Base-by-base conservation (phyloP, 2,329 filamentous ascomycete genomes). In the Paraphaeosphaeria sporulosa region DNA sequence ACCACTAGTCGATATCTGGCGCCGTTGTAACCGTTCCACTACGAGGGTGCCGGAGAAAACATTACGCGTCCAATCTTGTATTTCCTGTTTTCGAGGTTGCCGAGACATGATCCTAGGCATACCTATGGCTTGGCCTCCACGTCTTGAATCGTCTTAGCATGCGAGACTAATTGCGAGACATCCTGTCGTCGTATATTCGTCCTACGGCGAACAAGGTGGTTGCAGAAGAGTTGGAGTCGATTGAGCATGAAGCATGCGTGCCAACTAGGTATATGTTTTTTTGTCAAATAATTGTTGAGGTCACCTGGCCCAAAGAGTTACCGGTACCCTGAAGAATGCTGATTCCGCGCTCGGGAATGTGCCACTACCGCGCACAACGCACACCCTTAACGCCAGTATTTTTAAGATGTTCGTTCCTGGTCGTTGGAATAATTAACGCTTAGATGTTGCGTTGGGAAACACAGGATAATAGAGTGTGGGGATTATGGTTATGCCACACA, bases 11-110 rank as follows among this genome's bases (percentile, higher is more conserved):
- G 19, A 2, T 54, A 32, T n/a, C 8, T 38, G 38, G 51, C 23
- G 25, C 50, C 51, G 51, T 44, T 32, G 17, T 54, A 44, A 44
- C 38, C 51, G 25, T 54, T 19, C 23, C 23, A 23, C 34, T 34
- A 23, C 38, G 30, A 38, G 38, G 30, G 19, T 50, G 30, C n/a
- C n/a, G n/a, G n/a, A n/a, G n/a, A n/a, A n/a, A n/a, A n/a, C n/a
- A n/a, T n/a, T n/a, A 43, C 50, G 50, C 50, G 36, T 44, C 50
- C 51, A 54, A 54, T 54, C 36, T 44, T 43, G 8, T 25, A 54
- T 43, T 54, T 25, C 38, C 51, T 30, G 51, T 30, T 54, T 54
- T 36, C 36, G 17, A 43, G 46, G 27, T n/a, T 48, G 46, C n/a
- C 13, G 27, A 47, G 23, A 47, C 19, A 27, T 30, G 27, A 27